Evolutionary conservation across 257 asterid species (phyloP).

Genomic region (Handroanthus guayacan): DNA sequence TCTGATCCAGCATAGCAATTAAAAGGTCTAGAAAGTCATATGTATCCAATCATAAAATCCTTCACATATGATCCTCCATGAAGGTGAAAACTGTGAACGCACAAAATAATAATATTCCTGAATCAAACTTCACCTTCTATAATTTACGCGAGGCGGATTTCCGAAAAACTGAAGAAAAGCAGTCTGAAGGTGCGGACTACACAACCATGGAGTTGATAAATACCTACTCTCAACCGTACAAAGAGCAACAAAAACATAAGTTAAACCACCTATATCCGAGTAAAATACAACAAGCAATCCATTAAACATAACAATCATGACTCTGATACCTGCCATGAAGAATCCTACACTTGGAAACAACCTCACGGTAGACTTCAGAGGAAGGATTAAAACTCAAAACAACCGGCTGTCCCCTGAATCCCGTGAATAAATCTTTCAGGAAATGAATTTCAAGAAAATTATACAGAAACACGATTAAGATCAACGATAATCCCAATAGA

Average conservation of each 20-base stretch:
- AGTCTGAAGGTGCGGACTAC: slow-evolving; percentile 94
- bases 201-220: slow-evolving; percentile 86
- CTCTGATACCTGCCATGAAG: slow-evolving; percentile 73
- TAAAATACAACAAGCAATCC: not conserved
- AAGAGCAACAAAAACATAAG: not conserved
- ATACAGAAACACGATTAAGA: slow-evolving; percentile 53
- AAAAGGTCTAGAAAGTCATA: slow-evolving; percentile 4
- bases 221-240: slow-evolving; percentile 50
- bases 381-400: slow-evolving; percentile 57
- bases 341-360: slow-evolving; percentile 71
- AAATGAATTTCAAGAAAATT: slow-evolving; percentile 73
- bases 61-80: not conserved
- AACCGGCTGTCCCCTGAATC: slow-evolving; percentile 77
- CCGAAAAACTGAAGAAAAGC: slow-evolving; percentile 69
- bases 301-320: not conserved
- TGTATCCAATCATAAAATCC: not conserved
- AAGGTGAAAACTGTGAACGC: slow-evolving; percentile 2
- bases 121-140: slow-evolving; percentile 64
- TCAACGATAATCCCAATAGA: slow-evolving; percentile 44
- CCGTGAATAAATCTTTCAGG: slow-evolving; percentile 66
- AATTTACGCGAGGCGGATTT: slow-evolving; percentile 64
- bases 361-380: slow-evolving; percentile 62
- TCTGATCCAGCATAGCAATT: slow-evolving; percentile 1
- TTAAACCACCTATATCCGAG: not conserved
- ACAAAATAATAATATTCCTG: not conserved